These are phyloP conservation scores for Willaertia magna DNA, from an alignment of 208 protist species.

Conservation along the genomic window DNA sequence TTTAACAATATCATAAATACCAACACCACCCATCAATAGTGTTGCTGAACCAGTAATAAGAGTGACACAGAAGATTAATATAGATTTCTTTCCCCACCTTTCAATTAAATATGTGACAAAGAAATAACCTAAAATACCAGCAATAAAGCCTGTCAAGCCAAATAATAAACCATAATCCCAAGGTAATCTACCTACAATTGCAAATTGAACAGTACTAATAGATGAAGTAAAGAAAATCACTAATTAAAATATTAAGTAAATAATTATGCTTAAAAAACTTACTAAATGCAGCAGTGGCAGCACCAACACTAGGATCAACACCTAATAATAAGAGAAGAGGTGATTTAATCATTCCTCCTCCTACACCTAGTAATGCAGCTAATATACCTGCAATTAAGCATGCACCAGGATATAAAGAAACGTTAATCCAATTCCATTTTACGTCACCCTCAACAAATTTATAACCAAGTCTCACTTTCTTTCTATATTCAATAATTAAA, in stretches of 20 bases:
- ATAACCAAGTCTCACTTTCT: background rate
- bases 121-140: background rate
- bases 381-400: constrained; percentile 18
- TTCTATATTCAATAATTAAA: background rate
- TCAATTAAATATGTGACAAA: background rate
- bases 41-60: no score
- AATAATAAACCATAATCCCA: background rate
- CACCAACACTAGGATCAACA: constrained; percentile 7
- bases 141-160: background rate
- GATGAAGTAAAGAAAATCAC: background rate
- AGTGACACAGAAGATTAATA: background rate
- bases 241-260: background rate
- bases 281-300: constrained; percentile 17
- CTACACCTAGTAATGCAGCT: constrained; percentile 23
- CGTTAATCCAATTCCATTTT: constrained; percentile 5
- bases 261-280: background rate
- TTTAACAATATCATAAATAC: background rate
- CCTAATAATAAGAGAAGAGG: constrained; percentile 20
- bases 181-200: background rate
- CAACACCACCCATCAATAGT: background rate
- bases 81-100: background rate
- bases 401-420: constrained; percentile 2
- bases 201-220: background rate
- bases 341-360: constrained; percentile 20
- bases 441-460: constrained; percentile 5